Percentiles rank a stretch among this genome's conserved stretches.
Conservation (phyloP, 768 basidiomycete species). For the Lepiota venenata region DNA sequence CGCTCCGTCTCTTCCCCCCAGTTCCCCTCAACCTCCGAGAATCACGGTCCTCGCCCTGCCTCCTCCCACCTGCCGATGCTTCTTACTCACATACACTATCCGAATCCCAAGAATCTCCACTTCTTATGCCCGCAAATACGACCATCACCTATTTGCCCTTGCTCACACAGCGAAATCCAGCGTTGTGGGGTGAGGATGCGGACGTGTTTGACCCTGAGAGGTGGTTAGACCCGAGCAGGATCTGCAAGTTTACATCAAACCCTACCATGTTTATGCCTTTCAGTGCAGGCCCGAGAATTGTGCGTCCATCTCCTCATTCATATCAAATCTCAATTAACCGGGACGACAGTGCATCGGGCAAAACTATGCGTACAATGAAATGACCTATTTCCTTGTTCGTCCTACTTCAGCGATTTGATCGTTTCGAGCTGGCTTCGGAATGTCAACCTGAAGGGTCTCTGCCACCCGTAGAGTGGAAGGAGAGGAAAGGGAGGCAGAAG, state of each 20-base stretch:
- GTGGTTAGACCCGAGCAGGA: slow-evolving; percentile 62
- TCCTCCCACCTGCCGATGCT: slow-evolving; percentile 48
- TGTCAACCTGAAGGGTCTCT: slow-evolving; percentile 59
- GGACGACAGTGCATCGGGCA: slow-evolving; percentile 58
- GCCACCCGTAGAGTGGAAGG: slow-evolving; percentile 58
- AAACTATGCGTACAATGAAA: slow-evolving; percentile 76
- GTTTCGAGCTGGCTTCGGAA: slow-evolving; percentile 57
- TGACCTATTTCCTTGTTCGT: slow-evolving; percentile 67
- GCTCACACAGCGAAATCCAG: slow-evolving; percentile 62
- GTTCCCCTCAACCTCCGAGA: slow-evolving; percentile 73
- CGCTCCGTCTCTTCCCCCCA: slow-evolving; percentile 74
- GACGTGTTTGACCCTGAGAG: slow-evolving; percentile 77
- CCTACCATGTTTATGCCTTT: slow-evolving; percentile 74
- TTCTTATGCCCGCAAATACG: slow-evolving; percentile 59
- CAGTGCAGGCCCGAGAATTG: slow-evolving; percentile 64
- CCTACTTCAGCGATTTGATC: slow-evolving; percentile 63
- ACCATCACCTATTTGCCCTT: slow-evolving; percentile 58
- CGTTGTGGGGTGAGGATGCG: slow-evolving; percentile 73
- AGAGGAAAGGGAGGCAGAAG: slow-evolving; percentile 43
- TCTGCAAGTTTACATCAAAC: slow-evolving; percentile 48
- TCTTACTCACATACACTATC: slow-evolving; percentile 32
- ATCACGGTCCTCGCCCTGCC: slow-evolving; percentile 43
- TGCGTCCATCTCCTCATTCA: slow-evolving; percentile 19
- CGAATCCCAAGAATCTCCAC: slow-evolving; percentile 28
- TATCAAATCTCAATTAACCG: not conserved